Evolutionary conservation across 148 eudicot genomes (phyloP).

Genomic region (Heliosperma pusillum): DNA sequence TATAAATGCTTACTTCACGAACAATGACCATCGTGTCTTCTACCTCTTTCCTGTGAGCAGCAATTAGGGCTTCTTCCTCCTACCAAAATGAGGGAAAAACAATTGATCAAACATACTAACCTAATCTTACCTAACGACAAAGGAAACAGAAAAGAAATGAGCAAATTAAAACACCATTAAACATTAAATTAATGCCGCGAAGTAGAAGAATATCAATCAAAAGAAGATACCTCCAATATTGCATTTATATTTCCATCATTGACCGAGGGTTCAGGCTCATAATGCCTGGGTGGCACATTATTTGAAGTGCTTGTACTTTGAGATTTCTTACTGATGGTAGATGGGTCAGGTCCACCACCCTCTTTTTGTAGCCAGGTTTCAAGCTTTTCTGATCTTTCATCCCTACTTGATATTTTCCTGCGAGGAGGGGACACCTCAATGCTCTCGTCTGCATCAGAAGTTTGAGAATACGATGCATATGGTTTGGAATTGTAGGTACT

Average conservation of each 20-base stretch:
- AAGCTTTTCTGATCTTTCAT: slow-evolving; percentile 66
- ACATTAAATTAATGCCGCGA: background rate
- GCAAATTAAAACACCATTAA: background rate
- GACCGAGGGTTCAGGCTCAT: slow-evolving; percentile 49
- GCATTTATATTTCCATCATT: slow-evolving; percentile 77
- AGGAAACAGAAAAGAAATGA: background rate
- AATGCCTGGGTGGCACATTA: slow-evolving; percentile 39
- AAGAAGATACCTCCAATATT: slow-evolving; percentile 67
- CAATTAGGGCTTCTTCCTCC: slow-evolving; percentile 96
- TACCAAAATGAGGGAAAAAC: slow-evolving; percentile 27
- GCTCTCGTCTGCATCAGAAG: slow-evolving; percentile 57
- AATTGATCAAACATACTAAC: background rate
- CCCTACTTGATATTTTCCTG: slow-evolving; percentile 66
- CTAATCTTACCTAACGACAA: background rate
- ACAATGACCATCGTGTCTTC: slow-evolving; percentile 99
- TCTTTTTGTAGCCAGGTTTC: slow-evolving; percentile 66
- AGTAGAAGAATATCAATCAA: background rate
- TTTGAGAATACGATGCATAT: slow-evolving; percentile 34
- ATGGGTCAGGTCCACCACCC: slow-evolving; percentile 47
- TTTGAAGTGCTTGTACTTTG: slow-evolving; percentile 43
- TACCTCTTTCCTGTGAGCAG: slow-evolving; percentile 97
- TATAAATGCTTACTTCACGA: slow-evolving; percentile 73
- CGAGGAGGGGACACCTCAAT: slow-evolving; percentile 92
- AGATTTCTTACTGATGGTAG: slow-evolving; percentile 45
- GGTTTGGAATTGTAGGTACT: slow-evolving; percentile 44